Evolutionary conservation across 768 basidiomycete genomes (phyloP).

Genomic region (Asterophora parasitica): DNA sequence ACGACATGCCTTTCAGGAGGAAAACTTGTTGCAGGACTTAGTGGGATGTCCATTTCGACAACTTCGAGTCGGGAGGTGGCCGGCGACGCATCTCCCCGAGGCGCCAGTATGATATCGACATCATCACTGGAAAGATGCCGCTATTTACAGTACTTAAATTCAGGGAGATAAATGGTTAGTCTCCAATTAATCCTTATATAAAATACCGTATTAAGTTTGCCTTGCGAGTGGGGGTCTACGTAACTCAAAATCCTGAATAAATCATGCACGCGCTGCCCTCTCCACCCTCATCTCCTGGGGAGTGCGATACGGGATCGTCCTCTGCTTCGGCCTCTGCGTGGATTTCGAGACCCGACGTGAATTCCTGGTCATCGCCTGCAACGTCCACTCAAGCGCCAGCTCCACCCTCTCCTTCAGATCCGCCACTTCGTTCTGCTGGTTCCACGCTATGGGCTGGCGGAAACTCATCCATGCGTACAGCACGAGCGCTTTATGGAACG

Average conservation of each 20-base stretch:
- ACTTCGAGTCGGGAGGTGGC: too few species aligned
- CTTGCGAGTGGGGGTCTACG: not conserved
- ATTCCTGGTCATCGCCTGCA: conserved; percentile 36
- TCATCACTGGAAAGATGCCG: too few species aligned
- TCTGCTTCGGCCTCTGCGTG: not conserved
- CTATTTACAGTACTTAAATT: too few species aligned
- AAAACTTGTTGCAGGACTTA: too few species aligned
- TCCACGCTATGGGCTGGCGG: conserved; percentile 65
- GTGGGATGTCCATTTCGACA: too few species aligned
- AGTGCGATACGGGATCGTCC: conserved; percentile 2
- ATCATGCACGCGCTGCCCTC: not conserved
- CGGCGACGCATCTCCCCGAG: too few species aligned
- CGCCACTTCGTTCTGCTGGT: conserved; percentile 44
- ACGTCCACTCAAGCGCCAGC: conserved; percentile 57
- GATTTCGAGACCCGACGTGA: not conserved
- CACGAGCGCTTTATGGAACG: conserved; percentile 69
- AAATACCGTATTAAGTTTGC: too few species aligned
- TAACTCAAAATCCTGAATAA: not conserved
- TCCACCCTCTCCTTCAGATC: conserved; percentile 62
- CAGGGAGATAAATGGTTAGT: too few species aligned
- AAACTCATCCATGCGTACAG: conserved; percentile 83
- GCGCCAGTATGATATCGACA: too few species aligned
- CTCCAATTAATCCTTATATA: too few species aligned
- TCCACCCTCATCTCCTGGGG: not conserved
- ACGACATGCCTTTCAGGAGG: too few species aligned